These are phyloP conservation scores for Metarhizium humberi DNA, from an alignment of 2,329 filamentous ascomycete species.

Conservation along the genomic window DNA sequence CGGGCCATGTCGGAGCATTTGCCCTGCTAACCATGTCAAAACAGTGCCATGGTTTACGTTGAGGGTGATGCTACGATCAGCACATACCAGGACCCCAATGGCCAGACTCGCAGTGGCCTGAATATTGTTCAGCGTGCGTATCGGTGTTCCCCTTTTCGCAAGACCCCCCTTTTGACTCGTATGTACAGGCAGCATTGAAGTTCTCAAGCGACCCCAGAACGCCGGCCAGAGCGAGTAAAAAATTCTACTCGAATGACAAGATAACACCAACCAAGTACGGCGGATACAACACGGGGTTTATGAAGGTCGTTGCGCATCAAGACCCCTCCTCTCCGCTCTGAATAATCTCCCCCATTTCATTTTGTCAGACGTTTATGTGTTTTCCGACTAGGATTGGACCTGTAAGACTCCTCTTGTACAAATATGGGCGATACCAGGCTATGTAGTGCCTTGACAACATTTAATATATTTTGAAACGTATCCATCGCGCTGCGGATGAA, in stretches of 20 bases:
- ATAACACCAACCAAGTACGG: neutral
- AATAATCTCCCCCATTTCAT: constrained; percentile 8
- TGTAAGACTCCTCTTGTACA: constrained; percentile 5
- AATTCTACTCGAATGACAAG: neutral
- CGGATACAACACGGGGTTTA: neutral
- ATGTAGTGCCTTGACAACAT: neutral
- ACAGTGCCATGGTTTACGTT: constrained; percentile 67
- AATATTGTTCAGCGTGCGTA: constrained; percentile 73
- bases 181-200: constrained; percentile 32
- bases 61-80: constrained; percentile 72
- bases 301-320: neutral
- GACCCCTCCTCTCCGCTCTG: constrained; percentile 10
- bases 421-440: constrained; percentile 1
- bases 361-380: constrained; percentile 11
- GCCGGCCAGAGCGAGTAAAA: constrained; percentile 13
- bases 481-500: neutral
- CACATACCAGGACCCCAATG: constrained; percentile 59
- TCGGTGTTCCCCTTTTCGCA: neutral
- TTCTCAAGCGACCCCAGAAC: constrained; percentile 32
- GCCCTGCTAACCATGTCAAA: constrained; percentile 9
- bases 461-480: neutral
- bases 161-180: neutral
- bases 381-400: constrained; percentile 9
- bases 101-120: constrained; percentile 53
- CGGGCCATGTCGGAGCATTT: neutral